Evolutionary conservation across 176 grass and related monocot species (phyloP), one percentile per base, ranked within the genome.

Genomic region (Dactylis glomerata): DNA sequence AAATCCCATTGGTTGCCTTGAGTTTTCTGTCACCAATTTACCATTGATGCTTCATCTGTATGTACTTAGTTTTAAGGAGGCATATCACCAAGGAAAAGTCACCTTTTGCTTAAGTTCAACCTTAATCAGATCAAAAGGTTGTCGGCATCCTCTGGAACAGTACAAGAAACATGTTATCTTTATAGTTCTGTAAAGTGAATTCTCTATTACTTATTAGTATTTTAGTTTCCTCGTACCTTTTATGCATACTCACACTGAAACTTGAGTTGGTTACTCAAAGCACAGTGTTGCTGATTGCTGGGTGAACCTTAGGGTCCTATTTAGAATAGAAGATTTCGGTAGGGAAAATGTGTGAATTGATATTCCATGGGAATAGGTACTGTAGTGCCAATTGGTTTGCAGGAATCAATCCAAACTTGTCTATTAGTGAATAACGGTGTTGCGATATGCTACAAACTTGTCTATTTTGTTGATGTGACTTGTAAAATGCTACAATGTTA

Each of bases 1-100:
- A 72, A 27, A 87, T 24, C 71, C 50, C 14, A 73, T 54, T 46
- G 41, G 63, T 78, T 78, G 10, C 23, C 72, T 23, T 69, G 22
- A 78, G 44, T 38, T 88, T 37, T 57, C 77, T 12, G 45, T 84
- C 68, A 46, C 22, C n/a, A 70, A 61, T 49, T 84, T 58, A 46
- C 22, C n/a, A 70, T 71, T 49, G 42, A 70, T 47, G 52, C 49
- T 38, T 72, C 41, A 83, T 78, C 28, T 23, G 17, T 68, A 73
- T 73, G 69, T 73, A 72, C 68, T 46, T 46, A 46, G 44, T 46
- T 9, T 46, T 46, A 46, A 46, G 44, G 6, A 46, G 44, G 44
- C 6, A 63, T 31, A 63, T 7, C 61, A 56, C 67, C 30, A 81
- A 8, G 22, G 62, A 31, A 13, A 86, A 79, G 45, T 70, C 69